phyloP scores from a whole-genome alignment of 306 rosid genomes.

The Neltuma alba region DNA sequence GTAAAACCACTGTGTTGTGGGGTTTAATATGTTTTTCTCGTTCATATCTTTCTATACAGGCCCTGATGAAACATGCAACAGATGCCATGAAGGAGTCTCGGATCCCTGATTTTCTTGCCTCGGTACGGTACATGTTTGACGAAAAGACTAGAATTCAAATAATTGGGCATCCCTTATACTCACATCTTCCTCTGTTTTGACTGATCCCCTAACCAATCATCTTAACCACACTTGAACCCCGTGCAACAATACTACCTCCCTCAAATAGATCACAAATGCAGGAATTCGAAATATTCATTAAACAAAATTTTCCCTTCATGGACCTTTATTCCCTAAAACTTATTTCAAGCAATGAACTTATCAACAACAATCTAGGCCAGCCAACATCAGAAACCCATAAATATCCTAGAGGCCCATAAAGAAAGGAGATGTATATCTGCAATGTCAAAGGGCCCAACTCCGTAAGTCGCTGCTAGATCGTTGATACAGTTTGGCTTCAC shows the following conservation, averaged over 20 bases:
- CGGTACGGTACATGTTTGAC: conserved; percentile 47
- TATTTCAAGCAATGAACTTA: background rate
- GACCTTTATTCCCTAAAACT: background rate
- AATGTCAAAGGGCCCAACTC: too few species aligned
- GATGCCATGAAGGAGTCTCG: conserved; percentile 97
- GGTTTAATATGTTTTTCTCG: conserved; percentile 23
- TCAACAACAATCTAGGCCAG: background rate
- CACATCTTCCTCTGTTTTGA: background rate
- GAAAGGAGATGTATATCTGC: too few species aligned
- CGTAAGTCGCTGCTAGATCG: too few species aligned
- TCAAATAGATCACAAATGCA: background rate
- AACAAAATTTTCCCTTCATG: background rate
- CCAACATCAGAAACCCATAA: background rate
- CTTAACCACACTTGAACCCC: background rate
- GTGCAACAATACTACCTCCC: background rate
- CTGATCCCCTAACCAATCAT: background rate
- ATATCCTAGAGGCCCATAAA: background rate
- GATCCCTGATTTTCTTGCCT: conserved; percentile 71
- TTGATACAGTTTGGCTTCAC: too few species aligned
- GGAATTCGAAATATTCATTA: background rate
- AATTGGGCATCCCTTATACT: background rate
- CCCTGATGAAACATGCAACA: conserved; percentile 76
- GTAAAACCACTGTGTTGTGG: conserved; percentile 10
- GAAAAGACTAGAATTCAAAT: background rate
- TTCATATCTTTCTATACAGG: conserved; percentile 55